These are phyloP conservation scores for Talaromyces sp. DNA, from an alignment of 2,329 filamentous ascomycete species.

Conservation along the genomic window DNA sequence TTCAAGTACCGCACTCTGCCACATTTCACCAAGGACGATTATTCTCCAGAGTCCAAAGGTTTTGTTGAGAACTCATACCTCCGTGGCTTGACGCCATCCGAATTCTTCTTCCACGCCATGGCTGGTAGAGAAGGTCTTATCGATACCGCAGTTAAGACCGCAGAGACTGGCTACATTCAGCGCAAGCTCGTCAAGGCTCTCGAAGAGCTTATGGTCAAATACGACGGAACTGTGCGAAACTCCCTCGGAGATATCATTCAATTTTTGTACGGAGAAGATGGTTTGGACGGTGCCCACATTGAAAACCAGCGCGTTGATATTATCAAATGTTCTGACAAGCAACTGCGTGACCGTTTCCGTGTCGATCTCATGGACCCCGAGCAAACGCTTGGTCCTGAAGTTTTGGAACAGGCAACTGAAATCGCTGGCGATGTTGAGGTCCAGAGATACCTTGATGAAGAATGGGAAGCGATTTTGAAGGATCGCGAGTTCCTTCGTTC, in stretches of 20 bases:
- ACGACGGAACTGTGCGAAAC: constrained; percentile 95
- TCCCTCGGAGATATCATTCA: constrained; percentile 94
- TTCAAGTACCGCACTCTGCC: constrained; percentile 97
- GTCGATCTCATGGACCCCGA: constrained; percentile 76
- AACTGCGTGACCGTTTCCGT: constrained; percentile 75
- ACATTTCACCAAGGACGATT: constrained; percentile 99
- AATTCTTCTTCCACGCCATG: constrained; percentile 99
- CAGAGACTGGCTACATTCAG: constrained; percentile 98
- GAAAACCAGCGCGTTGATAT: constrained; percentile 88
- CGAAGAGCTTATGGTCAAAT: constrained; percentile 95
- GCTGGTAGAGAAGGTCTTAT: constrained; percentile 99
- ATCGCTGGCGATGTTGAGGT: constrained; percentile 81
- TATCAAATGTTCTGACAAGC: constrained; percentile 69
- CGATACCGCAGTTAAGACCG: constrained; percentile 98
- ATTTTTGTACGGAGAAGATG: constrained; percentile 96
- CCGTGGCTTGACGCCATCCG: constrained; percentile 85
- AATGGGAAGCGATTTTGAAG: constrained; percentile 72
- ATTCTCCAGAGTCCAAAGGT: constrained; percentile 91
- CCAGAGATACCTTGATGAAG: constrained; percentile 78
- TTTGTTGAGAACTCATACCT: constrained; percentile 99
- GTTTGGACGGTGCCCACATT: constrained; percentile 85
- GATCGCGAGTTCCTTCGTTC: constrained; percentile 70
- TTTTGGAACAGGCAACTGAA: constrained; percentile 80
- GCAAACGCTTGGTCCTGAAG: constrained; percentile 58
- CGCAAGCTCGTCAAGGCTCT: constrained; percentile 96